Evolutionary conservation across 1,284 basidiomycete species (phyloP).

Genomic region (Moesziomyces sp.): DNA sequence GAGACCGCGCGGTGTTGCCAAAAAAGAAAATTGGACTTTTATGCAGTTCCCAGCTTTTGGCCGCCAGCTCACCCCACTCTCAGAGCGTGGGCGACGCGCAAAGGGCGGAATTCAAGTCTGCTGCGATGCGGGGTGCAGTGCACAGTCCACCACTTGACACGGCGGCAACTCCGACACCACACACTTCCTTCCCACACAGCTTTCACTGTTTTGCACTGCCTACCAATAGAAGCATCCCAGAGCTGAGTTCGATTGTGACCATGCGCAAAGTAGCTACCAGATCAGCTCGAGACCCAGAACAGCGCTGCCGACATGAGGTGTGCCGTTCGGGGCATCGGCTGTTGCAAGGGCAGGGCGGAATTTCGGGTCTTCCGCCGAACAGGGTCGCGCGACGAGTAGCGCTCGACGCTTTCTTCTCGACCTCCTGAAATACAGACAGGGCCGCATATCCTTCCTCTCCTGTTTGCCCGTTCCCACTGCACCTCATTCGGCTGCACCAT

Average conservation of each 20-base stretch:
- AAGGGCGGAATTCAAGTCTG: too few relatives aligned
- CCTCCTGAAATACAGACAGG: neutral
- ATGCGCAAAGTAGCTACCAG: neutral
- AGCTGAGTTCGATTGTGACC: neutral
- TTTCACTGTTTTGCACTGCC: too few relatives aligned
- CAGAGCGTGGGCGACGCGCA: too few relatives aligned
- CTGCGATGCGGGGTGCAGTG: neutral
- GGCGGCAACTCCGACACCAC: neutral
- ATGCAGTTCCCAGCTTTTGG: too few relatives aligned
- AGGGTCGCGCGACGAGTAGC: neutral
- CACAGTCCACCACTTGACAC: neutral
- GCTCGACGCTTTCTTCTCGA: neutral
- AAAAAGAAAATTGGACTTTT: too few relatives aligned
- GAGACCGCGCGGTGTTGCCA: too few relatives aligned
- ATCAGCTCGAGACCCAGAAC: too few relatives aligned
- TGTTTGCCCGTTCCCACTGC: neutral
- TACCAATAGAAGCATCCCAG: too few relatives aligned
- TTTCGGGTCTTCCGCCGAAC: neutral
- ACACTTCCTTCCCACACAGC: neutral
- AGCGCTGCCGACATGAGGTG: too few relatives aligned
- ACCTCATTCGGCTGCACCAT: neutral
- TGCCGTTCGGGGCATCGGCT: too few relatives aligned
- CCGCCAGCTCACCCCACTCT: too few relatives aligned
- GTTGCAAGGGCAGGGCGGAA: neutral
- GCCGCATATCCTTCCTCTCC: neutral